A percentile compares a stretch with the other conserved stretches of the same genome.
phyloP scores from a whole-genome alignment of 805 yeast species.

The Scheffersomyces amazonensis region DNA sequence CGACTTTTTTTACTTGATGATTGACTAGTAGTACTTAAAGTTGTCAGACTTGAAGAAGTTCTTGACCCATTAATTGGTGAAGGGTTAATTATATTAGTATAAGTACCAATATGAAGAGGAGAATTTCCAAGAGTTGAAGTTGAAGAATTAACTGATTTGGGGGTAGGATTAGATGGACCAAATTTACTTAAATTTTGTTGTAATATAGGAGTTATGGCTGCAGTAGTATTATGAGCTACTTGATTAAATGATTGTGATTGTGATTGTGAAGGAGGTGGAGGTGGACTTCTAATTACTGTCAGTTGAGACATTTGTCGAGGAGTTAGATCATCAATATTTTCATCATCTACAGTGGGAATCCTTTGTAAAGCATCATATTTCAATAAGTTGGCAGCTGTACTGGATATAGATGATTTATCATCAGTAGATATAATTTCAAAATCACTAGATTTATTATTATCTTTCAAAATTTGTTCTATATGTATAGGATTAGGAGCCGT shows the following conservation, averaged over 20 bases:
- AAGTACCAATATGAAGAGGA: slow-evolving; percentile 1
- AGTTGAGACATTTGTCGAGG: not conserved
- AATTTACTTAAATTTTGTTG: slow-evolving; percentile 13
- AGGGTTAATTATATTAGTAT: slow-evolving; percentile 10
- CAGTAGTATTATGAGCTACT: slow-evolving; percentile 20
- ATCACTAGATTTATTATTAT: slow-evolving; percentile 8
- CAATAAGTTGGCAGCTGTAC: slow-evolving; percentile 8
- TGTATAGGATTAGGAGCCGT: slow-evolving; percentile 13
- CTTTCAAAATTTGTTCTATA: slow-evolving; percentile 15
- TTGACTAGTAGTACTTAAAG: not conserved
- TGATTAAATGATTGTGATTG: slow-evolving; percentile 1
- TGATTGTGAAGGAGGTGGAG: slow-evolving; percentile 5
- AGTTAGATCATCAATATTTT: slow-evolving; percentile 25
- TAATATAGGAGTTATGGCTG: slow-evolving; percentile 28
- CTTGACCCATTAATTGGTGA: slow-evolving; percentile 14
- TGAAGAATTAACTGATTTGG: not conserved
- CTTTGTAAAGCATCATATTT: slow-evolving; percentile 22
- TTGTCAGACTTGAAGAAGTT: slow-evolving; percentile 1
- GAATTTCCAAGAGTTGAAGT: not conserved
- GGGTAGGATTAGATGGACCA: slow-evolving; percentile 10
- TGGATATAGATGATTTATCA: slow-evolving; percentile 2
- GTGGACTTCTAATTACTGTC: slow-evolving; percentile 3
- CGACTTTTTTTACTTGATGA: slow-evolving; percentile 40
- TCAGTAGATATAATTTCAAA: slow-evolving; percentile 6
- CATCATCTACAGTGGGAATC: slow-evolving; percentile 31